Evolutionary conservation across 1,284 basidiomycete genomes (phyloP).

Genomic region (Cryptococcus maquisensis): DNA sequence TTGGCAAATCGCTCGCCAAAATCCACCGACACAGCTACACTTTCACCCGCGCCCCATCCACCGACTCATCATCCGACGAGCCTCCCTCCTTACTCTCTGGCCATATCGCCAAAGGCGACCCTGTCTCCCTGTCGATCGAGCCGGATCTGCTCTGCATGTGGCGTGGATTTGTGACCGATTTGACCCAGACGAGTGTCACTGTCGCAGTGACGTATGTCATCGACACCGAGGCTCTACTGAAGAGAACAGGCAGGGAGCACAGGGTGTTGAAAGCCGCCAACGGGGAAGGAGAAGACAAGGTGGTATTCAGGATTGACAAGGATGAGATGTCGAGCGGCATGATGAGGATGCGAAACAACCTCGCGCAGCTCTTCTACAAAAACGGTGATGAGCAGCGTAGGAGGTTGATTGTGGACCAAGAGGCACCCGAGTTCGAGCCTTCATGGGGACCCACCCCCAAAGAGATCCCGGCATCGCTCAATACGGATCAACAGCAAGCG

Average conservation of each 20-base stretch:
- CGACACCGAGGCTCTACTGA: conserved; percentile 55
- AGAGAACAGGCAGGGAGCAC: conserved; percentile 39
- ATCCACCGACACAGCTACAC: conserved; percentile 60
- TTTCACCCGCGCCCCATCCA: conserved; percentile 53
- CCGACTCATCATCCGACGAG: conserved; percentile 11
- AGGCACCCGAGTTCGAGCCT: conserved; percentile 60
- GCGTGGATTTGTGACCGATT: conserved; percentile 73
- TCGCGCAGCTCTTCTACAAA: conserved; percentile 78
- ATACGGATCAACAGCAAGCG: conserved; percentile 69
- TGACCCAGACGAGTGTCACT: conserved; percentile 62
- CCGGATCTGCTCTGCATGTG: conserved; percentile 77
- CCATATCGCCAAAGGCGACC: conserved; percentile 72
- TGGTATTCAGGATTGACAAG: conserved; percentile 83
- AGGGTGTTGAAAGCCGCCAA: conserved; percentile 11
- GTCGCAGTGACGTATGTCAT: conserved; percentile 78
- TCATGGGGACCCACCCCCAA: conserved; percentile 29
- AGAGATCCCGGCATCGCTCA: conserved; percentile 54
- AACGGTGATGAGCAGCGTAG: conserved; percentile 61
- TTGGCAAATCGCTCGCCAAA: conserved; percentile 45
- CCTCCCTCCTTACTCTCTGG: conserved; percentile 64
- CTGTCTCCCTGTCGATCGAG: conserved; percentile 77
- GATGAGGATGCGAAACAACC: conserved; percentile 81
- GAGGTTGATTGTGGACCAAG: conserved; percentile 75
- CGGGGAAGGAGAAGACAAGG: conserved; percentile 20
- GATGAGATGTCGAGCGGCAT: conserved; percentile 87